These are phyloP conservation scores for Solanum hybrid DNA, from an alignment of 305 asterid species.

Conservation along the genomic window DNA sequence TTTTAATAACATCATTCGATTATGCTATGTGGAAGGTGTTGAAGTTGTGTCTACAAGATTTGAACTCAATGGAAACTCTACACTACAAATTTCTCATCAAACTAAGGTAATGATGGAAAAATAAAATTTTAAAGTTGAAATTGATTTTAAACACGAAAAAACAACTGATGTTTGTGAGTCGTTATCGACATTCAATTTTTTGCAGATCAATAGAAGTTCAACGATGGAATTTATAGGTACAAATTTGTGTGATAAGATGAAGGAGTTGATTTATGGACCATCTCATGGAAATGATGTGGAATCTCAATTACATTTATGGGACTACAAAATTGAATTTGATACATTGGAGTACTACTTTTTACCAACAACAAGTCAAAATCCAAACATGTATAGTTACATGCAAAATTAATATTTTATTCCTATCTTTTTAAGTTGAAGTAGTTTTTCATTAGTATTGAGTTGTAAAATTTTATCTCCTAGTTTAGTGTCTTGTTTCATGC, in stretches of 20 bases:
- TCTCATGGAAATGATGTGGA: slow-evolving; percentile 8
- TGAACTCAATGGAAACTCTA: slow-evolving; percentile 26
- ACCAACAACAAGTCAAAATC: not conserved
- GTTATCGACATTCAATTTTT: not conserved
- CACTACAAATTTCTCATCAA: slow-evolving; percentile 24
- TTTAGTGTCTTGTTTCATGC: not conserved
- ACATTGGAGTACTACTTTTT: not conserved
- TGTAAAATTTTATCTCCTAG: not conserved
- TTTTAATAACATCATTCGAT: slow-evolving; percentile 22
- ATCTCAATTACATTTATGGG: slow-evolving; percentile 23
- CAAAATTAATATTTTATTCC: not conserved
- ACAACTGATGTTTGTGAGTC: not conserved
- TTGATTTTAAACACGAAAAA: not conserved
- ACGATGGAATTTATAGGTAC: slow-evolving; percentile 3
- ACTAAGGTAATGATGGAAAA: not conserved
- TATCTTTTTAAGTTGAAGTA: not conserved
- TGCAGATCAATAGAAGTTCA: slow-evolving; percentile 15
- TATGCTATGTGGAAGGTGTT: slow-evolving; percentile 23
- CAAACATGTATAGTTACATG: not conserved
- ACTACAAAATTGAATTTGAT: slow-evolving; percentile 23
- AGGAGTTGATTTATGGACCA: slow-evolving; percentile 20
- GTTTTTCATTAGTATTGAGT: not conserved
- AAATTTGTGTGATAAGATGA: slow-evolving; percentile 13
- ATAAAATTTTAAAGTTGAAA: not conserved
- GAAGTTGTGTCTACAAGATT: slow-evolving; percentile 34